Base-by-base conservation (phyloP, 805 yeast species). In the Geotrichum ghanense region DNA sequence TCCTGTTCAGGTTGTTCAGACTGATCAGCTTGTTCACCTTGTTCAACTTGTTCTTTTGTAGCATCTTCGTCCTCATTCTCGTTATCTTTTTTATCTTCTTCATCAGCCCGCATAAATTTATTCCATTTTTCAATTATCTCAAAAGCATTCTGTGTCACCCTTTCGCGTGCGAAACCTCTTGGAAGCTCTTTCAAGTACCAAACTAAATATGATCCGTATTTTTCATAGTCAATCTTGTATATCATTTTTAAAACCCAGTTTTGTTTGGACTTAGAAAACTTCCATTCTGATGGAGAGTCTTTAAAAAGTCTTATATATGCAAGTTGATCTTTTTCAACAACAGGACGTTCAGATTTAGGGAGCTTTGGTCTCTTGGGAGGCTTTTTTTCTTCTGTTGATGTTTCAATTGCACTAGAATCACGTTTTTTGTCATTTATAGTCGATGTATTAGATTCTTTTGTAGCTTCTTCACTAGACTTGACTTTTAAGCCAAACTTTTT, bases 191-290 rank as follows among this genome's bases (percentile, higher is more conserved):
- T 31, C 17, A 83, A 58, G 55, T 84, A 84, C 3, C 57, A 58
- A 12, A 67, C 50, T 48, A 84, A 61, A 22, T 75, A 73, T 1
- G 58, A 63, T 44, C 73, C 77, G 56, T 81, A 83, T 7, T 68
- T 64, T 0, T 64, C 66, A 2, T 79, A 82, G 20, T 80, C 75
- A 21, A 54, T 51, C 20, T 41, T 41, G 46, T 53, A 70, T 25
- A 82, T 62, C 59, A 84, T 78, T 56, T 78, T 79, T 52, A 85
- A 64, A 40, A 85, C 71, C 95, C 95, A 85, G 58, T 84, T 84
- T 63, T 85, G 95, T 53, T 85, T 84, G 67, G 81, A 89, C 57
- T 85, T 85, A 49, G 87, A 80, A 61, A 85, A 85, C 67, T 85
- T 85, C 95, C 95, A 85, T 49, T 72, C 69, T 0, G 65, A 75